A percentile compares a stretch with the other conserved stretches of the same genome.
Evolutionary conservation across 371 early-diverging fungal species (phyloP).

Genomic region (Mortierella sp.): DNA sequence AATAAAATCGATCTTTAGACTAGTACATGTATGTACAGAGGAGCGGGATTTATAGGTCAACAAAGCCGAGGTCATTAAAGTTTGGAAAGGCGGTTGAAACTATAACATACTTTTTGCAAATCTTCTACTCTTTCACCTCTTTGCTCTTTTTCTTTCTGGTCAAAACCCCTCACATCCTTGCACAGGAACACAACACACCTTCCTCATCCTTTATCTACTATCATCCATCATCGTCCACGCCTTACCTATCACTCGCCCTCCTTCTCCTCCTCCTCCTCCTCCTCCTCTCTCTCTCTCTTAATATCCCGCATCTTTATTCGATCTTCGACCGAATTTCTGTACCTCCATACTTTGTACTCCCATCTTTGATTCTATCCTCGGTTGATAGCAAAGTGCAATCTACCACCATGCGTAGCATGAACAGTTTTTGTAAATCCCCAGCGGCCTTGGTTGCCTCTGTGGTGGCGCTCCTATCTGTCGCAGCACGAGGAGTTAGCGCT

Average conservation of each 20-base stretch:
- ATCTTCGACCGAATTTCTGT: background rate
- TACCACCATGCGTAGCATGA: background rate
- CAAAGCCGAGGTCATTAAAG: background rate
- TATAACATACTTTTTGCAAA: background rate
- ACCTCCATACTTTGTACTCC: background rate
- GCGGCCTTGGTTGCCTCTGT: slow-evolving; percentile 18
- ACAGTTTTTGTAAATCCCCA: slow-evolving; percentile 4
- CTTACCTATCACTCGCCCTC: background rate
- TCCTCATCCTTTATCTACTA: background rate
- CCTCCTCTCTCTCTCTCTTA: background rate
- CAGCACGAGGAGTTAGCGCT: slow-evolving; percentile 26
- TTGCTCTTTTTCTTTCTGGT: background rate
- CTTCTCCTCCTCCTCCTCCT: background rate
- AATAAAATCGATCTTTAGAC: background rate
- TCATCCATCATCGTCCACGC: background rate
- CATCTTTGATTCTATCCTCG: background rate
- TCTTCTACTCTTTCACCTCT: background rate
- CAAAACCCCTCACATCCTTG: slow-evolving; percentile 8
- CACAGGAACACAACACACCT: background rate
- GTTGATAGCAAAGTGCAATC: background rate
- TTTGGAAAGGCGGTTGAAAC: background rate
- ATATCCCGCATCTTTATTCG: background rate
- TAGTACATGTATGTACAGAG: too few relatives aligned
- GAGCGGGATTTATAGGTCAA: background rate
- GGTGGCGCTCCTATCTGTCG: slow-evolving; percentile 15